These are phyloP conservation scores for Ganoderma leucocontextum DNA, from an alignment of 1,284 basidiomycete species.

Conservation along the genomic window DNA sequence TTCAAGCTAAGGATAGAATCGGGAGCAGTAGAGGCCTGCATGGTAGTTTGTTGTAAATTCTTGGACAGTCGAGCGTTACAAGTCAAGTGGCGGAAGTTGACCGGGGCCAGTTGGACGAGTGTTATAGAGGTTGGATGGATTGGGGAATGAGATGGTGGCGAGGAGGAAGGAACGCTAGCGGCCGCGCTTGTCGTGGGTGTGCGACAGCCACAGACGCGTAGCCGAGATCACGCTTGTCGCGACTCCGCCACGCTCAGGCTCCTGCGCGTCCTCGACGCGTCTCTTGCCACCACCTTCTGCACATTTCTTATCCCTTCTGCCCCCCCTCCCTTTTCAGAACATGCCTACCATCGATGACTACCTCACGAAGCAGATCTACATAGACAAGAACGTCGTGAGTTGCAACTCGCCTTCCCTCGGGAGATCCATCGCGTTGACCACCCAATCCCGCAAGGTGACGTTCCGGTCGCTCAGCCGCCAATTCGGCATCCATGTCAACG, in stretches of 20 bases:
- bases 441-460: slow-evolving; percentile 62
- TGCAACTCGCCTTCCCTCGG: not conserved
- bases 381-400: slow-evolving; percentile 69
- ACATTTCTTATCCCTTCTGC: slow-evolving; percentile 1
- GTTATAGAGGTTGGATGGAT: no score
- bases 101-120: no score
- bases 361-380: slow-evolving; percentile 68
- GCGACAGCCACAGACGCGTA: slow-evolving; percentile 32
- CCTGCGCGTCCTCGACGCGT: slow-evolving; percentile 14
- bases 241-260: not conserved
- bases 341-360: slow-evolving; percentile 64
- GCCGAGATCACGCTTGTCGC: slow-evolving; percentile 26
- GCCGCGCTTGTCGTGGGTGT: not conserved
- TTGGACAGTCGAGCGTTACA: no score
- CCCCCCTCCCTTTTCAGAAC: not conserved
- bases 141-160: not conserved
- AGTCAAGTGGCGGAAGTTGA: no score
- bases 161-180: slow-evolving; percentile 1
- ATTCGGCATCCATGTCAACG: slow-evolving; percentile 73
- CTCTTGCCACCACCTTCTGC: slow-evolving; percentile 6
- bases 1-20: not conserved
- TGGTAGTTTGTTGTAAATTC: no score
- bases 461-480: slow-evolving; percentile 76
- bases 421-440: not conserved
- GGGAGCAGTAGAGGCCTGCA: no score